These are phyloP conservation scores for Irpex sp. DNA, from an alignment of 1,284 basidiomycete species.

Conservation along the genomic window DNA sequence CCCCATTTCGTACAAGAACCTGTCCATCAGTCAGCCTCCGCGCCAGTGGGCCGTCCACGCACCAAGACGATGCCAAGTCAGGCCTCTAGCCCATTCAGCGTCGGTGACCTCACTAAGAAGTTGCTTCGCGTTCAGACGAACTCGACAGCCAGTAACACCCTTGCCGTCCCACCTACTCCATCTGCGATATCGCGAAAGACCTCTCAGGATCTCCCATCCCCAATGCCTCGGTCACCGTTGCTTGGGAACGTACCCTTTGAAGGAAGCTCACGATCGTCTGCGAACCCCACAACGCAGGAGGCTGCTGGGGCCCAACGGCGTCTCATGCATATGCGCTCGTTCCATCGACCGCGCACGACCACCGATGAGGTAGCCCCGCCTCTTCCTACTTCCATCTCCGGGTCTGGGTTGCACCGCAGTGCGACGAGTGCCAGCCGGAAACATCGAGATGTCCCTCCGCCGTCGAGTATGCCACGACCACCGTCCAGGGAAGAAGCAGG, in stretches of 20 bases:
- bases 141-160: neutral
- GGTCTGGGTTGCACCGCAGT: conserved; percentile 16
- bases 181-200: conserved; percentile 2
- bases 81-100: conserved; percentile 39
- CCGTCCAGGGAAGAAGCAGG: conserved; percentile 4
- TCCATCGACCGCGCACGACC: conserved; percentile 40
- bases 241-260: conserved; percentile 6
- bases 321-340: conserved; percentile 53
- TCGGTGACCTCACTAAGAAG: conserved; percentile 57
- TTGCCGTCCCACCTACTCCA: conserved; percentile 11
- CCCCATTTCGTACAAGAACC: neutral
- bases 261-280: neutral
- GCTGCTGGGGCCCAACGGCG: conserved; percentile 25
- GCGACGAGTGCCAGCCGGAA: conserved; percentile 7
- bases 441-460: conserved; percentile 14
- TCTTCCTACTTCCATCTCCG: conserved; percentile 6
- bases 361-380: conserved; percentile 17
- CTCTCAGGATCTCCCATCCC: conserved; percentile 18
- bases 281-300: conserved; percentile 18
- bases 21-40: conserved; percentile 35
- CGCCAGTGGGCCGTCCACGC: conserved; percentile 34
- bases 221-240: conserved; percentile 18
- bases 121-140: conserved; percentile 47
- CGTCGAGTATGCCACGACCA: conserved; percentile 2
- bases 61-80: conserved; percentile 45